These are phyloP conservation scores for Astrocystis sublimbata DNA, from an alignment of 495 filamentous ascomycete species.

Conservation along the genomic window DNA sequence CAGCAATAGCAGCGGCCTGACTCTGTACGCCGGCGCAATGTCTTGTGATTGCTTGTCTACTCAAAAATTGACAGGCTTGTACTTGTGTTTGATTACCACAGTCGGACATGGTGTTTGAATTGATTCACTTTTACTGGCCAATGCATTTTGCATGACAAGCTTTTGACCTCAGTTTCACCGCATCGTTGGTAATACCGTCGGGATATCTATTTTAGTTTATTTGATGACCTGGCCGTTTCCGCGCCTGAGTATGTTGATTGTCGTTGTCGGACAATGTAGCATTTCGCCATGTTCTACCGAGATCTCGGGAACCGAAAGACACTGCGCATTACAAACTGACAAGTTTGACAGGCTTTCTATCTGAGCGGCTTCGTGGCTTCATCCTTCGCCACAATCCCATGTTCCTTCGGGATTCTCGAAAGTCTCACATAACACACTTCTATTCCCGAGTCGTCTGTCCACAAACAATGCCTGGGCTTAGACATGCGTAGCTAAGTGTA, in stretches of 20 bases:
- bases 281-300: constrained; percentile 1
- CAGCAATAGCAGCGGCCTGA: no score
- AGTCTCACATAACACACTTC: neutral
- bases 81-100: neutral
- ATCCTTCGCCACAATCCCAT: neutral
- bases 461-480: neutral
- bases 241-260: neutral
- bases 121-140: no score
- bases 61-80: neutral
- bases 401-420: neutral
- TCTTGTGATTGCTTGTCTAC: neutral
- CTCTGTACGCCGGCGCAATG: neutral
- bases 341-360: neutral
- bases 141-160: neutral
- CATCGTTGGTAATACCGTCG: neutral
- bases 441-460: neutral
- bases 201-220: neutral
- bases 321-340: neutral
- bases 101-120: neutral
- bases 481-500: neutral
- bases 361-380: neutral
- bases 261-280: neutral
- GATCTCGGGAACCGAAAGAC: neutral
- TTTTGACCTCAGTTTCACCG: no score
- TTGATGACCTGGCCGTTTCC: neutral